Evolutionary conservation across 129 eudicot species (phyloP).

Genomic region (Erigeron canadensis): DNA sequence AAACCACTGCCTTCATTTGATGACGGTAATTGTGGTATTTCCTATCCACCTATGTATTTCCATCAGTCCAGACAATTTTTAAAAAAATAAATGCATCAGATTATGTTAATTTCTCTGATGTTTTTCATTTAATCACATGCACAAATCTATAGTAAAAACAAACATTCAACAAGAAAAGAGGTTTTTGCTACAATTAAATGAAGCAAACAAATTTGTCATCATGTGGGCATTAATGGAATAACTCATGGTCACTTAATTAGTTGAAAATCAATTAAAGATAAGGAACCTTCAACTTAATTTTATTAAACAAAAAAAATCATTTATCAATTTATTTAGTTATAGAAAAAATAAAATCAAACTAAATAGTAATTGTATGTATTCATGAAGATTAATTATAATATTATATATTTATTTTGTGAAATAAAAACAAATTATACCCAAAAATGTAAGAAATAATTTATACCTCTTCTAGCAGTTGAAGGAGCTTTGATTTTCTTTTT

Average conservation of each 20-base stretch:
- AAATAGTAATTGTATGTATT: constrained; percentile 10
- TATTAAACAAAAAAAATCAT: constrained; percentile 6
- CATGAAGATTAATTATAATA: constrained; percentile 4
- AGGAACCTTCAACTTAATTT: background rate
- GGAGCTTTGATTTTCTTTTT: constrained; percentile 77
- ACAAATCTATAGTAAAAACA: constrained; percentile 13
- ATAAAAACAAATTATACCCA: background rate
- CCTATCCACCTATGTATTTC: constrained; percentile 94
- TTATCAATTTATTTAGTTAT: constrained; percentile 7
- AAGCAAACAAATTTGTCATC: constrained; percentile 47
- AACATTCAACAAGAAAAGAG: constrained; percentile 25
- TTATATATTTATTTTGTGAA: background rate
- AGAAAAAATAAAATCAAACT: constrained; percentile 1
- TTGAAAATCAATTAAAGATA: constrained; percentile 30
- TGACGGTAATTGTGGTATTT: constrained; percentile 91
- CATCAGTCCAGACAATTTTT: background rate
- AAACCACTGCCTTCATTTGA: constrained; percentile 85
- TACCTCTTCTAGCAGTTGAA: constrained; percentile 98
- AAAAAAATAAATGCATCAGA: constrained; percentile 11
- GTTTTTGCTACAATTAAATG: constrained; percentile 44
- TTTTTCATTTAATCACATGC: background rate
- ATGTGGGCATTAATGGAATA: constrained; percentile 74
- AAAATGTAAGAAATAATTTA: background rate
- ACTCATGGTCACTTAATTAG: constrained; percentile 50
- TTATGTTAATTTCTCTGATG: background rate